These are phyloP conservation scores for Prunus kanzakura DNA, from an alignment of 306 rosid species.

Conservation along the genomic window DNA sequence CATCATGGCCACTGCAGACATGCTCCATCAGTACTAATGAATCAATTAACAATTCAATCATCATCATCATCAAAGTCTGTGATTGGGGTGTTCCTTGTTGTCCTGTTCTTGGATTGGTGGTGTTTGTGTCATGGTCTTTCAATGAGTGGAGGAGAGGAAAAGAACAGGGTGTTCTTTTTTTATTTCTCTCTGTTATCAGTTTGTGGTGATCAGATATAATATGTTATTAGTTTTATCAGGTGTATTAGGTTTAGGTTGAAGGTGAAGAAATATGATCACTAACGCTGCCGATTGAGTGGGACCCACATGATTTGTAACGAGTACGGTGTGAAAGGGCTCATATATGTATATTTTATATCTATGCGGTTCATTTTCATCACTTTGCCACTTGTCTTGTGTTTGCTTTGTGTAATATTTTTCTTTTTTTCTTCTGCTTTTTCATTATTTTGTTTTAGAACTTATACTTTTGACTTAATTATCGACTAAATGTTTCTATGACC, in stretches of 20 bases:
- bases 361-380: too few species aligned
- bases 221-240: background rate
- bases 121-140: constrained; percentile 10
- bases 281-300: background rate
- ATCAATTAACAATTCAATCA: background rate
- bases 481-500: background rate
- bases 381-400: background rate
- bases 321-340: background rate
- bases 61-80: background rate
- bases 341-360: background rate
- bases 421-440: background rate
- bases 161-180: background rate
- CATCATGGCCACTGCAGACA: constrained; percentile 60
- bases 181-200: background rate
- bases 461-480: background rate
- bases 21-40: constrained; percentile 47
- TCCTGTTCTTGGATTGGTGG: constrained; percentile 1
- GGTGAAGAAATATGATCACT: background rate
- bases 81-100: constrained; percentile 15
- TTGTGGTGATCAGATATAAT: background rate
- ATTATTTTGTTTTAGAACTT: background rate
- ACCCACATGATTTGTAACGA: background rate
- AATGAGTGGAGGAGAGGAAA: constrained; percentile 9
- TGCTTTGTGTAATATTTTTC: background rate
- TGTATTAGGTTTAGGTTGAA: background rate